Evolutionary conservation across 495 filamentous ascomycete genomes (phyloP), one percentile per base, ranked within the genome.

Genomic region (Aspergillus olivimuriae): DNA sequence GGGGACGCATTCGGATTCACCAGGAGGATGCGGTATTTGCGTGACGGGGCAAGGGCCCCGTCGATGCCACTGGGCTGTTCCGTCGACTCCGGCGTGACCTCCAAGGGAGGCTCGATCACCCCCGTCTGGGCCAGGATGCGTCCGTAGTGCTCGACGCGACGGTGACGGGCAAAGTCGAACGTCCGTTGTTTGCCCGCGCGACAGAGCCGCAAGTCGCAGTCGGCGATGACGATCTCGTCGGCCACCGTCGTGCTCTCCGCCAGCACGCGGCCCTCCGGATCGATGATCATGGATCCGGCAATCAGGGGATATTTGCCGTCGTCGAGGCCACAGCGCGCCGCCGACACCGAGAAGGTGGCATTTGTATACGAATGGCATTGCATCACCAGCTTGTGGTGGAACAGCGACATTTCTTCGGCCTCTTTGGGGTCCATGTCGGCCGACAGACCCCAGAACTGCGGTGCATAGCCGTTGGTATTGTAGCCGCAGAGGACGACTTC

Each of bases 301-400:
- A 78, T 70, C 33, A 75, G 51, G 16, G 65, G 66, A 44, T 55
- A 64, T 22, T 61, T 48, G 7, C 67, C 66, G 56, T 75, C 71
- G 37, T 75, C 72, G 2, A 66, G 43, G 9, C 72, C 72, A 16
- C 59, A 65, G 28, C 66, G 64, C 1, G 68, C 70, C 5, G 65
- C 58, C 40, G 53, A 61, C 34, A 75, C 62, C 15, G 61, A 65
- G 44, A 73, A 75, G 44, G 62, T 68, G 14, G 63, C 60, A 43
- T 75, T 73, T 60, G 68, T 71, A 44, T 75, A 75, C 18, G 55
- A 61, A 43, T 72, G 66, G 2, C 55, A 58, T 48, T 70, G 66
- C 58, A 69, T 66, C 4, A 63, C 62, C 21, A 75, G 57, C 36
- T 62, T 57, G 41, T 73, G 70, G 42, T 73, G 69, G 46, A 72